Evolutionary conservation across 2,329 filamentous ascomycete genomes (phyloP), one percentile per base, ranked within the genome.

Genomic region (Aureobasidium mangrovei): DNA sequence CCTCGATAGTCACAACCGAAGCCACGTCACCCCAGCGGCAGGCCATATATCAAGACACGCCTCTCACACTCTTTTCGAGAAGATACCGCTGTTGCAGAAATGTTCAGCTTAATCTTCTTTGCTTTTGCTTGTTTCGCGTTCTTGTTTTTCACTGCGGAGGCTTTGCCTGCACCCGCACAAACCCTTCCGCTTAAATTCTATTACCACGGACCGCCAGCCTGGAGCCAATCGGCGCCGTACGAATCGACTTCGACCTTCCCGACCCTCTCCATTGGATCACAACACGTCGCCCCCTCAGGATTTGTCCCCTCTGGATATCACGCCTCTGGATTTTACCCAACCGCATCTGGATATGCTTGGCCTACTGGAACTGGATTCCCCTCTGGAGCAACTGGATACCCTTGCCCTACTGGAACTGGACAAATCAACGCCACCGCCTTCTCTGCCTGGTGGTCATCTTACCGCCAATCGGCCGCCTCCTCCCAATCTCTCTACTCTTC

Each of bases 261-360:
- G 28, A 53, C 43, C 10, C 42, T 47, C 9, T 48, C 43, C 12
- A 35, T 46, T 41, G 51, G 51, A 54, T 26, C 28, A 18, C 18
- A 46, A 40, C 53, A 54, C 29, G 40, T 47, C 29, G 53, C 8
- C 44, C 29, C 40, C 33, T n/a, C 41, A 47, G 42, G 53, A 47
- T 31, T 47, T 31, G 42, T 41, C 53, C 49, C 48, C 40, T 53
- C 39, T 53, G 49, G 49, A 53, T 44, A 53, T 31, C 39, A 26
- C 40, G 40, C 29, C 49, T 54, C 53, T 48, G 33, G 42, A 54
- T 41, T 47, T 42, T 43, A 40, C 42, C 53, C 53, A 36, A 54
- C 53, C 36, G 53, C 44, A 54, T 54, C 53, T 54, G 53, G 53
- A 54, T 48, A 54, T 54, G 53, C 53, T 38, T 54, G 53, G 53